Base-by-base conservation (phyloP, 805 yeast genomes). In the Schizosaccharomyces japonicus region DNA sequence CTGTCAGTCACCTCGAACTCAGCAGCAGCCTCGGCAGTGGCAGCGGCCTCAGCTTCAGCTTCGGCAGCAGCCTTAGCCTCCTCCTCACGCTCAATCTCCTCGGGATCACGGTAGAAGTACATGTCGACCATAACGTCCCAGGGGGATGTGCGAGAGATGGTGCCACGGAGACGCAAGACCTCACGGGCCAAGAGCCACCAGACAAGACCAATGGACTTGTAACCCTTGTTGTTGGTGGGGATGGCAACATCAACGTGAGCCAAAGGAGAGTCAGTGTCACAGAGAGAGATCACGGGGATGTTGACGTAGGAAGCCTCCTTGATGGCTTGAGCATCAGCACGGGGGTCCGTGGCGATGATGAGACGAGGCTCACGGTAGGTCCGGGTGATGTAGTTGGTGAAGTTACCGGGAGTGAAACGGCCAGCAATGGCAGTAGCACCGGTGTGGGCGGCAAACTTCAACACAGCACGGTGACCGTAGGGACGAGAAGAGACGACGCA, bases 81-180 rank as follows among this genome's bases (percentile, higher is more conserved):
- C 42, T 36, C 42, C 61, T 75, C 74, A 63, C 69, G 70, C 73
- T 83, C 94, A 70, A 80, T 80, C 74, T 90, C 99, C 75, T 87
- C 96, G 66, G 99, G 98, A 75, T 90, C 95, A 79, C 99, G 90
- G 95, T 90, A 90, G 85, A 90, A 90, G 85, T 85, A 90, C 70
- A 90, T 78, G 76, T 90, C 99, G 70, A 96, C 96, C 98, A 90
- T 90, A 67, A 90, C 90, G 60, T 92, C 73, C 99, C 99, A 90
- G 69, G 80, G 78, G 69, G 90, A 82, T 59, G 80, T 66, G 78
- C 99, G 84, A 82, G 81, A 80, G 61, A 90, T 71, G 66, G 85
- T 78, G 67, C 99, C 98, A 75, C 95, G 81, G 71, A 90, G 79
- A 76, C 99, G 83, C 67, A 90, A 78, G 62, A 90, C 96, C 75